phyloP scores from a whole-genome alignment of 192 early-diverging fungal species.

The Polychytrium aggregatum region DNA sequence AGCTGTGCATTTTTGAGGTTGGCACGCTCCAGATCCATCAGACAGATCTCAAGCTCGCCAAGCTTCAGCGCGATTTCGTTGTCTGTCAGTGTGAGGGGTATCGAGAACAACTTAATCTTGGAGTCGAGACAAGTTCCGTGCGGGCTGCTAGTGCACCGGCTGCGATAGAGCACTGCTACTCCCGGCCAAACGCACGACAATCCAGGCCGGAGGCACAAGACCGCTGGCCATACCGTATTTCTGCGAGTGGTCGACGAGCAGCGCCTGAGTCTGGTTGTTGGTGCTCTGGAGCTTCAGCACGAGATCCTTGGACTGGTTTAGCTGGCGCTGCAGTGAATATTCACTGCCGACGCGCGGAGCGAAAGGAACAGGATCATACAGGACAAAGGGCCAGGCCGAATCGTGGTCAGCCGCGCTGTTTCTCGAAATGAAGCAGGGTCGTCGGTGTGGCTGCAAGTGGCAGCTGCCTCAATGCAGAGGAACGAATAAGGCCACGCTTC shows the following conservation, averaged over 20 bases:
- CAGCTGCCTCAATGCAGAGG: no score
- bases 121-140: no score
- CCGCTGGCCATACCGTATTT: conserved; percentile 36
- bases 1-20: conserved; percentile 56
- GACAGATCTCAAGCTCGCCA: conserved; percentile 81
- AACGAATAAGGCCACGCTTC: no score
- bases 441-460: no score
- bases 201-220: neutral
- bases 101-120: no score
- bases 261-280: conserved; percentile 62
- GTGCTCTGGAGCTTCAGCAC: conserved; percentile 53
- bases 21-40: conserved; percentile 72
- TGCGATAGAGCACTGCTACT: no score
- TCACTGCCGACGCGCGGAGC: conserved; percentile 33
- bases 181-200: no score
- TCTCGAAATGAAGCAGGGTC: no score
- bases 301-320: conserved; percentile 68
- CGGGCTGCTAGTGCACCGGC: no score
- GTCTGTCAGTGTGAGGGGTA: conserved; percentile 19
- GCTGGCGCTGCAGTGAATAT: conserved; percentile 66
- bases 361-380: no score
- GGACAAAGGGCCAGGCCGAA: no score
- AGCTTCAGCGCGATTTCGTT: conserved; percentile 69
- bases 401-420: no score
- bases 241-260: conserved; percentile 45